Base-by-base conservation (phyloP, 176 grass and related monocot genomes). In the Lolium rigidum region DNA sequence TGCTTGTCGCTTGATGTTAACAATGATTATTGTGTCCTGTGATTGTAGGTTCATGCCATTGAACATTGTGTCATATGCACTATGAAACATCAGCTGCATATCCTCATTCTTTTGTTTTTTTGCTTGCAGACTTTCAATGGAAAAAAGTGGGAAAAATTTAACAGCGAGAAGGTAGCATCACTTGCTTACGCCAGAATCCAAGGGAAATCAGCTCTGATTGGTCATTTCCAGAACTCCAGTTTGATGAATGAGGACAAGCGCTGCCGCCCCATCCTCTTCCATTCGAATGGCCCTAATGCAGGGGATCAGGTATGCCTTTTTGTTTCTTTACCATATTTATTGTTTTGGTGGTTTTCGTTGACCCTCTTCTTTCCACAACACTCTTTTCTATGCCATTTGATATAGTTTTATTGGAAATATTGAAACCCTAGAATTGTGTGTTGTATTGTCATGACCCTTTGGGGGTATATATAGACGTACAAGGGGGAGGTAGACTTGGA, bases 231-330 rank as follows among this genome's bases (percentile, higher is more conserved):
- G 82, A 98, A 98, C 74, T 98, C 95, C 3, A 95, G 93, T 86
- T 89, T 98, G 85, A 98, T 98, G 95, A 98, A 98, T 79, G 95
- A 98, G 86, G 95, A 98, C 75, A 98, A 98, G 83, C 89, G 95
- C 3, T 98, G 95, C 86, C 93, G 93, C 59, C 95, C 95, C 49
- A 98, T 98, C 62, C 93, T 98, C 70, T 98, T 98, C 86, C 95
- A 98, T 67, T 94, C 95, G 38, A 88, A 95, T 76, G 95, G 95
- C 78, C 95, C 95, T 72, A 98, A 98, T 90, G 93, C 95, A 39
- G 93, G 95, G 78, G 95, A 98, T 92, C 95, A 98, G 89, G 95
- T 98, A 57, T 48, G 46, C 70, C 17, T 62, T 87, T 20, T 51
- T 74, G 8, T 10, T 59, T 75, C 25, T n/a, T 39, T 18, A 70